Conservation (phyloP, 1,284 basidiomycete genomes). For the Thecaphora thlaspeos region DNA sequence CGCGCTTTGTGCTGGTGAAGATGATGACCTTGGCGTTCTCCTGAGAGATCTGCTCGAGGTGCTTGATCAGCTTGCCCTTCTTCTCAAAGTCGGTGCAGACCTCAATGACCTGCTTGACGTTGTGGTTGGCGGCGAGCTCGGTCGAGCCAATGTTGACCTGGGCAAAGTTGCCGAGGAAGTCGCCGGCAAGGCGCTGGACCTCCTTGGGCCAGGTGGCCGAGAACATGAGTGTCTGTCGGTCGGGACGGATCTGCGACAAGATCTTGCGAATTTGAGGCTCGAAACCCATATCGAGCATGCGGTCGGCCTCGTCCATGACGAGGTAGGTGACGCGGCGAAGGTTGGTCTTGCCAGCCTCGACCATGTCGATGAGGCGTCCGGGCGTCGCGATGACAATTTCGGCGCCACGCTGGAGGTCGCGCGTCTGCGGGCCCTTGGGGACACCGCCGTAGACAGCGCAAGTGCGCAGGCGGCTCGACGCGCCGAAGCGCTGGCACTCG, state of each 20-base stretch:
- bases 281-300: constrained; percentile 99
- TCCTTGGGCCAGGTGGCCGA: constrained; percentile 99
- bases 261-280: constrained; percentile 99
- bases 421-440: constrained; percentile 96
- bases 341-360: constrained; percentile 94
- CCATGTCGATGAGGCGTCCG: constrained; percentile 74
- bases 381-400: constrained; percentile 89
- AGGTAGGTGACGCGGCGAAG: constrained; percentile 92
- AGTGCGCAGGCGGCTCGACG: constrained; percentile 94
- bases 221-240: constrained; percentile 79
- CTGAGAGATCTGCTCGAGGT: constrained; percentile 90
- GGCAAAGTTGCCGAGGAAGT: constrained; percentile 92
- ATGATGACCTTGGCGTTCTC: constrained; percentile 99
- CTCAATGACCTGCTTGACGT: constrained; percentile 91
- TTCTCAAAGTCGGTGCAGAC: constrained; percentile 98
- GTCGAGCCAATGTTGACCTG: constrained; percentile 99
- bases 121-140: constrained; percentile 97
- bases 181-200: constrained; percentile 93
- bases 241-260: constrained; percentile 90
- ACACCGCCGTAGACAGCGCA: constrained; percentile 98
- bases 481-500: constrained; percentile 97
- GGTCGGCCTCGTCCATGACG: constrained; percentile 98
- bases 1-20: constrained; percentile 95
- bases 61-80: constrained; percentile 90
- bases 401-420: constrained; percentile 92